These are phyloP conservation scores for Cladophialophora psammophila DNA, from an alignment of 2,329 filamentous ascomycete species.

Conservation along the genomic window DNA sequence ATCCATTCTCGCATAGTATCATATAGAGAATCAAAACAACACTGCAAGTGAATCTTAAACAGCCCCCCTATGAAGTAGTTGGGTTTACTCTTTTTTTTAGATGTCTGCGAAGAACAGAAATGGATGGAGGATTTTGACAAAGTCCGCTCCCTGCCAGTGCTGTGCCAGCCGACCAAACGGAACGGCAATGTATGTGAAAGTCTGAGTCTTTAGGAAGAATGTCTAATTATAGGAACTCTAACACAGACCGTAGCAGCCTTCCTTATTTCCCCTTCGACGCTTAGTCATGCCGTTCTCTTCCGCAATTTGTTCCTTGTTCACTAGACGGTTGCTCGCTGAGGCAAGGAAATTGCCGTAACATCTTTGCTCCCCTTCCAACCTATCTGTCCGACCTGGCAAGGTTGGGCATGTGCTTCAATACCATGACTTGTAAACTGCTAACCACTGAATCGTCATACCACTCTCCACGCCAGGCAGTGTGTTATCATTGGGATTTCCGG, in stretches of 20 bases:
- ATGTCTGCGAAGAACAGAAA: too few species aligned
- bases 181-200: not conserved
- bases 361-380: too few species aligned
- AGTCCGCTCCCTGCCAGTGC: too few species aligned
- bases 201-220: not conserved
- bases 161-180: not conserved
- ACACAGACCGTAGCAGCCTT: not conserved
- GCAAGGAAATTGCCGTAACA: not conserved
- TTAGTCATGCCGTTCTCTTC: not conserved
- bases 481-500: constrained; percentile 1
- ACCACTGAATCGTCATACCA: constrained; percentile 10
- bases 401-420: not conserved
- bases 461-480: not conserved
- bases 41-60: too few species aligned
- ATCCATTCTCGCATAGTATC: too few species aligned
- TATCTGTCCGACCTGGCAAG: not conserved
- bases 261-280: not conserved
- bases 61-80: too few species aligned
- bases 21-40: too few species aligned
- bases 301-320: not conserved
- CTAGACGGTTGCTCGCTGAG: not conserved
- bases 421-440: constrained; percentile 6
- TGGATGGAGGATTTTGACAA: too few species aligned
- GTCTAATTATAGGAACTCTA: not conserved
- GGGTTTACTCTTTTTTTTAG: too few species aligned